These are phyloP conservation scores for Daldinia vernicosa DNA, from an alignment of 495 filamentous ascomycete species.

Conservation along the genomic window DNA sequence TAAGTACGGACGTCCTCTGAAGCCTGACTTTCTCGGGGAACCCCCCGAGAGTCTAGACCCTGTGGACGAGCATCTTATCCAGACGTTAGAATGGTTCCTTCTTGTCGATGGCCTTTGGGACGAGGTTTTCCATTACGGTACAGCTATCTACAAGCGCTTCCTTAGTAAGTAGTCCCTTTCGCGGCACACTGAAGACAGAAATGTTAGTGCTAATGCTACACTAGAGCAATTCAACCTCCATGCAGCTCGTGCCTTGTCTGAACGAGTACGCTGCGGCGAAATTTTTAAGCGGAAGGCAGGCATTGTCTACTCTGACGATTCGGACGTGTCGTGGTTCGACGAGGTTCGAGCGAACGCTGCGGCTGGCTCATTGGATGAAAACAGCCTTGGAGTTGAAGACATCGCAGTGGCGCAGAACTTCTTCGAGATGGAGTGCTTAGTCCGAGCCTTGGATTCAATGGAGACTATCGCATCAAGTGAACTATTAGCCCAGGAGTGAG, in stretches of 20 bases:
- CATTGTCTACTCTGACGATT: slow-evolving; percentile 42
- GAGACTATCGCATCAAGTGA: slow-evolving; percentile 62
- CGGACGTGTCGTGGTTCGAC: slow-evolving; percentile 53
- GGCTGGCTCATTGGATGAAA: slow-evolving; percentile 48
- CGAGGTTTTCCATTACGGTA: slow-evolving; percentile 73
- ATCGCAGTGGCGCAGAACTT: slow-evolving; percentile 67
- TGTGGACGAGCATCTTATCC: slow-evolving; percentile 76
- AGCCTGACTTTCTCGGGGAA: slow-evolving; percentile 71
- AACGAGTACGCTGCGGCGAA: slow-evolving; percentile 56
- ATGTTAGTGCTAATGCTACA: slow-evolving; percentile 40
- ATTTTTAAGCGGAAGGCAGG: slow-evolving; percentile 52
- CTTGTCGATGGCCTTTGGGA: slow-evolving; percentile 74
- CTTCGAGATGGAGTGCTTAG: slow-evolving; percentile 76
- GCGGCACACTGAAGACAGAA: slow-evolving; percentile 9
- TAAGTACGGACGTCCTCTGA: slow-evolving; percentile 61
- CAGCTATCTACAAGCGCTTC: slow-evolving; percentile 75
- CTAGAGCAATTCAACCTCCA: slow-evolving; percentile 64
- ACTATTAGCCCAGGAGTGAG: slow-evolving; percentile 55
- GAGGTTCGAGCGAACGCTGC: slow-evolving; percentile 50
- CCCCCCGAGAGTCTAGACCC: slow-evolving; percentile 59
- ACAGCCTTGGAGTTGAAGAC: slow-evolving; percentile 47
- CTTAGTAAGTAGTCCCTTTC: slow-evolving; percentile 64
- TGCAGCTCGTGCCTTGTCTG: slow-evolving; percentile 70
- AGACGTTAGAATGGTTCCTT: slow-evolving; percentile 85
- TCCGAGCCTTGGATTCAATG: slow-evolving; percentile 70